Conservation (phyloP, 2,329 filamentous ascomycete species). For the Botrytis fabae region DNA sequence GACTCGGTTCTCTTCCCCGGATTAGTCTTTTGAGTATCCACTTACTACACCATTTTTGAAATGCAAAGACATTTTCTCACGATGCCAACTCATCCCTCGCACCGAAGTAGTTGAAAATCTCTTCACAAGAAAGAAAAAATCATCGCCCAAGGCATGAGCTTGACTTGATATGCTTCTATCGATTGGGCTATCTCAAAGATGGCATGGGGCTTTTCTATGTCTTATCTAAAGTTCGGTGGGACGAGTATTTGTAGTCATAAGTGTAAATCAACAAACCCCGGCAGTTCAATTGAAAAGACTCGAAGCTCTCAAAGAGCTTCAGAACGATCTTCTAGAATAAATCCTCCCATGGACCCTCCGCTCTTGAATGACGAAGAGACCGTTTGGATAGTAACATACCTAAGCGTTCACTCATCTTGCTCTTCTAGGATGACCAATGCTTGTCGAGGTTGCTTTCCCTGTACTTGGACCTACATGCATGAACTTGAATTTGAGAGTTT, state of each 20-base stretch:
- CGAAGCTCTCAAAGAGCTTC: background rate
- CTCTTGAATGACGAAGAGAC: background rate
- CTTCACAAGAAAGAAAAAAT: constrained; percentile 4
- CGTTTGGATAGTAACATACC: background rate
- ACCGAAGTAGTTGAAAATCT: constrained; percentile 1
- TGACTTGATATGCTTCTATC: background rate
- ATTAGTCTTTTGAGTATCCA: constrained; percentile 15
- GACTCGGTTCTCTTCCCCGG: constrained; percentile 17
- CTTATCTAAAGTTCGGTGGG: constrained; percentile 8
- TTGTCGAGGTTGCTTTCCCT: constrained; percentile 10
- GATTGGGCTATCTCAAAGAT: constrained; percentile 3
- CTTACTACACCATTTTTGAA: constrained; percentile 12
- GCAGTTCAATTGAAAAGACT: background rate
- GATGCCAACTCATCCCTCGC: constrained; percentile 12
- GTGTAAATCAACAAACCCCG: background rate
- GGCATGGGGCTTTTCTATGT: background rate
- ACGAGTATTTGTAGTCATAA: background rate
- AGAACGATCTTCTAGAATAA: background rate
- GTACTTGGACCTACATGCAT: constrained; percentile 22
- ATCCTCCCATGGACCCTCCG: background rate
- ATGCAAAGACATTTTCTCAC: constrained; percentile 7
- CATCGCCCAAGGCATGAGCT: background rate
- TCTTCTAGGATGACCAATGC: constrained; percentile 9
- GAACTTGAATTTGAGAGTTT: constrained; percentile 18
- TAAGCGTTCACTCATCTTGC: background rate